These are phyloP conservation scores for Heritiera fomes DNA, from an alignment of 345 rosid species.

Conservation along the genomic window DNA sequence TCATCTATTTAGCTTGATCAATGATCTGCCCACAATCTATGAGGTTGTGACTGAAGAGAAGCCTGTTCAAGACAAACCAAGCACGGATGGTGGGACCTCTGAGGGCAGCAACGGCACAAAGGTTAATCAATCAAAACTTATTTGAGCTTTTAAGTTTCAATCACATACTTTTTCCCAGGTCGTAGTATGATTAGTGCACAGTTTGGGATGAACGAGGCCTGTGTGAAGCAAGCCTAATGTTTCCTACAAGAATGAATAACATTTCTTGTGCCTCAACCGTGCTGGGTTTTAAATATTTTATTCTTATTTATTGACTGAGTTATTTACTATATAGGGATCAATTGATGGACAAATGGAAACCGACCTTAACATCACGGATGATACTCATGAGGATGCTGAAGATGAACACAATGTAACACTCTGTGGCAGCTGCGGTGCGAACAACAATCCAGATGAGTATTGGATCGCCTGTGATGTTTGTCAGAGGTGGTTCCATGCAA, in stretches of 20 bases:
- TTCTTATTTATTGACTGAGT: neutral
- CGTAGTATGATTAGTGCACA: neutral
- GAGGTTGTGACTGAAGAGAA: constrained; percentile 95
- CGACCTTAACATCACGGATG: constrained; percentile 34
- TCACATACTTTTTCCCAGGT: neutral
- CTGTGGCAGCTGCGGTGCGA: constrained; percentile 31
- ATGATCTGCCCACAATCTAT: constrained; percentile 89
- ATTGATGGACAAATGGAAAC: constrained; percentile 63
- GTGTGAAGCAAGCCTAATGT: neutral
- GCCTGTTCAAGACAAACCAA: constrained; percentile 82
- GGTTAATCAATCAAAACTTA: constrained; percentile 37
- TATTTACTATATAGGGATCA: constrained; percentile 47
- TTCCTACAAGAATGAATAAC: neutral
- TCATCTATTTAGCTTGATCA: constrained; percentile 83
- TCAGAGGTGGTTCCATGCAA: constrained; percentile 85
- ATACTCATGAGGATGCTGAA: no score
- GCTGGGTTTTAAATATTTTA: neutral
- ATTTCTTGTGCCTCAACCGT: neutral
- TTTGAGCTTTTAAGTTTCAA: neutral
- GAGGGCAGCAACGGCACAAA: constrained; percentile 47
- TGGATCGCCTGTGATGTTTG: constrained; percentile 87
- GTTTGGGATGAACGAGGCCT: neutral
- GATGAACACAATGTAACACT: constrained; percentile 24
- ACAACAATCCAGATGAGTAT: constrained; percentile 71
- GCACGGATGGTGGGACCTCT: constrained; percentile 77